These are phyloP conservation scores for Talaromyces sp. DNA, from an alignment of 2,329 filamentous ascomycete species.

Conservation along the genomic window DNA sequence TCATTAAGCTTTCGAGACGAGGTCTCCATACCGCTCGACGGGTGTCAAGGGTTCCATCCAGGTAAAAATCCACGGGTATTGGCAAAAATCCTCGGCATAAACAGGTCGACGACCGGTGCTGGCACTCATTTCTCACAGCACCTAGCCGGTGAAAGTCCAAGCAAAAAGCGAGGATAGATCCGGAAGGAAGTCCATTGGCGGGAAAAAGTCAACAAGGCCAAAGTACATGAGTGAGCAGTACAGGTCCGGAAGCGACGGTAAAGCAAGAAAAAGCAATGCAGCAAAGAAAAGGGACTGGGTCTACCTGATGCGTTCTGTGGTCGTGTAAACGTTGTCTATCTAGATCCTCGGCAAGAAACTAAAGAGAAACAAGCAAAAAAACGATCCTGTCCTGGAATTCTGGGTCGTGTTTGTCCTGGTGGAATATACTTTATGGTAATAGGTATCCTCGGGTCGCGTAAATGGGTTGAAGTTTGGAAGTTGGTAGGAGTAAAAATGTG, in stretches of 20 bases:
- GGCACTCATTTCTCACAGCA: constrained; percentile 19
- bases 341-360: constrained; percentile 17
- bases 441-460: constrained; percentile 18
- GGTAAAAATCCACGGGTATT: constrained; percentile 20
- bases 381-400: constrained; percentile 21
- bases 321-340: constrained; percentile 22
- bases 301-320: constrained; percentile 38
- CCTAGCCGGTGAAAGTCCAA: constrained; percentile 10
- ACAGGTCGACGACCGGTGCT: constrained; percentile 13
- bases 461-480: neutral
- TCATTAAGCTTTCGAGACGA: constrained; percentile 29
- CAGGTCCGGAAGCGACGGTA: constrained; percentile 19
- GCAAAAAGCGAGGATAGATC: constrained; percentile 18
- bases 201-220: neutral
- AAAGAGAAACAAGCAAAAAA: constrained; percentile 28
- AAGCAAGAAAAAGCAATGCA: constrained; percentile 23
- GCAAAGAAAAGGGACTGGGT: constrained; percentile 36
- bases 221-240: constrained; percentile 19
- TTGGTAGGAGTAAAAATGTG: neutral
- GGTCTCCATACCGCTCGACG: constrained; percentile 33
- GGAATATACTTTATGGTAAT: constrained; percentile 1
- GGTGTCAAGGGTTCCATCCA: constrained; percentile 22
- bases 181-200: constrained; percentile 15
- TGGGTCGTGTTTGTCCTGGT: constrained; percentile 5
- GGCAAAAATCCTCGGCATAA: constrained; percentile 25